Conservation (phyloP, 1,284 basidiomycete species). For the Papiliotrema flavescens region DNA sequence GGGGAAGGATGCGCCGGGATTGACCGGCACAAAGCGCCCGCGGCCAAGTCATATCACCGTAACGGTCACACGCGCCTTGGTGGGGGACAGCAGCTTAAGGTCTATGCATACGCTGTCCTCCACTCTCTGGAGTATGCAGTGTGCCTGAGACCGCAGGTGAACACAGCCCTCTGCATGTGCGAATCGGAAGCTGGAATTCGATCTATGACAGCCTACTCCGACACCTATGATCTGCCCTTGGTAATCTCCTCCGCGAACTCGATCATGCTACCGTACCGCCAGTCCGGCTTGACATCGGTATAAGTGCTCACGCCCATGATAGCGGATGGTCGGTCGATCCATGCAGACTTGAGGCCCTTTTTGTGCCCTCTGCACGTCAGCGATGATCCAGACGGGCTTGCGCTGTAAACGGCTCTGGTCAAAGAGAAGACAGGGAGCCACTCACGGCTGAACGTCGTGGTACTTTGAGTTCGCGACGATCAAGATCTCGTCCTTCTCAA, state of each 20-base stretch:
- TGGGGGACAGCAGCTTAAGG: no score
- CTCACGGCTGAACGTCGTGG: constrained; percentile 34
- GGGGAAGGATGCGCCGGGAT: no score
- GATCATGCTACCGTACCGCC: constrained; percentile 16
- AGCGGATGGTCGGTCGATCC: constrained; percentile 30
- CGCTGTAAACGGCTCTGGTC: background rate
- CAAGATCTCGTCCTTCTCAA: constrained; percentile 25
- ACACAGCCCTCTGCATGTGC: no score
- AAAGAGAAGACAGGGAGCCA: background rate
- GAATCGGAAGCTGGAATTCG: no score
- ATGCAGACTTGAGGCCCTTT: constrained; percentile 29
- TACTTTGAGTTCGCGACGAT: constrained; percentile 31
- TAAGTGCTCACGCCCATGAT: constrained; percentile 17
- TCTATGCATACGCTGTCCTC: no score
- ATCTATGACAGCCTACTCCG: background rate
- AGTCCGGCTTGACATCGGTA: constrained; percentile 15
- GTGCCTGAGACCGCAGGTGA: no score
- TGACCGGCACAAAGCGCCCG: no score
- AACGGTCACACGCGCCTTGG: no score
- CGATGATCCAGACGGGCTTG: background rate
- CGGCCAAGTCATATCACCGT: no score
- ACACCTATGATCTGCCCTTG: constrained; percentile 1
- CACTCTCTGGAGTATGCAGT: no score
- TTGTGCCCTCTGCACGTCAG: constrained; percentile 23
- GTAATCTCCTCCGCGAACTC: constrained; percentile 18